These are phyloP conservation scores for Cucurbita argyrosperma DNA, from an alignment of 306 rosid genomes.

Conservation along the genomic window DNA sequence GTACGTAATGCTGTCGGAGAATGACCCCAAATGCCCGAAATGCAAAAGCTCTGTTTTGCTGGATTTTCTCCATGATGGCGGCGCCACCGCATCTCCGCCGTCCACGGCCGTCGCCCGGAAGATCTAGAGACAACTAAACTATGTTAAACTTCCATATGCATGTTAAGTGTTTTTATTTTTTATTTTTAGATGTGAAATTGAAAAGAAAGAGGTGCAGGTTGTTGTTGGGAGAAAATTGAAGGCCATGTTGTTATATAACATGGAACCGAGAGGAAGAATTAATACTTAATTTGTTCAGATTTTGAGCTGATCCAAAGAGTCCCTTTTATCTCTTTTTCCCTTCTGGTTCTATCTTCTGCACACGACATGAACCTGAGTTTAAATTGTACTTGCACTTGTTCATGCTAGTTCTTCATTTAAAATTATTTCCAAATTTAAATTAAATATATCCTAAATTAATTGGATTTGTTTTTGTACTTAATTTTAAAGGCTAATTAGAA, in stretches of 20 bases:
- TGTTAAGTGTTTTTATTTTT: neutral
- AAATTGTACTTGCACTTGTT: neutral
- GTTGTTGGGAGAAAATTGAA: neutral
- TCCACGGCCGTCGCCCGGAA: conserved; percentile 15
- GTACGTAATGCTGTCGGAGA: conserved; percentile 79
- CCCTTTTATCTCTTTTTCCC: neutral
- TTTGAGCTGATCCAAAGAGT: neutral
- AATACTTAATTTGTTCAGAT: conserved; percentile 1
- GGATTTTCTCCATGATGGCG: conserved; percentile 49
- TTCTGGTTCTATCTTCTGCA: neutral
- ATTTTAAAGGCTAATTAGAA: too few species aligned
- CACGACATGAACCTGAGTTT: neutral
- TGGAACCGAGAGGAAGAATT: neutral
- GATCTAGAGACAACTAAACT: conserved; percentile 21
- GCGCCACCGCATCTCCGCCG: conserved; percentile 1
- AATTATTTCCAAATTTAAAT: neutral
- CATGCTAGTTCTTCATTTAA: neutral
- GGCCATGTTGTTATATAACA: neutral
- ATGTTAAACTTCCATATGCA: neutral
- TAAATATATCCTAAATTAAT: neutral
- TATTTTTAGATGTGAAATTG: neutral
- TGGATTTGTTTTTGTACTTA: too few species aligned
- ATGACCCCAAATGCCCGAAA: conserved; percentile 75
- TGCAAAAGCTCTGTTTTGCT: conserved; percentile 91
- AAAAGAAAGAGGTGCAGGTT: neutral